phyloP scores from a whole-genome alignment of 345 rosid species.

The Eutrema heterophyllum region DNA sequence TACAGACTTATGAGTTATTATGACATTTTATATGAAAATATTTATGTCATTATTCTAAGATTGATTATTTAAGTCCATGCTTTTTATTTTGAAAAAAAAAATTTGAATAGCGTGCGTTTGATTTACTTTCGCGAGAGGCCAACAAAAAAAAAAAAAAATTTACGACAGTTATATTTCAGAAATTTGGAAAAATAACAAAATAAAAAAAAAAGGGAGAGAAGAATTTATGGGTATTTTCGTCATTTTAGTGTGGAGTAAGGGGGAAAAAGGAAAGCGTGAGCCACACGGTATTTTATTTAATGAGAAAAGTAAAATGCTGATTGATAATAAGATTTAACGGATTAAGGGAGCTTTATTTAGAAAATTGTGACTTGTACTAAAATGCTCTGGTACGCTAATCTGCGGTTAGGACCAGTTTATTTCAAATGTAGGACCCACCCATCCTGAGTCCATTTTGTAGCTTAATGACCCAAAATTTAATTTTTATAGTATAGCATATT shows the following conservation, averaged over 20 bases:
- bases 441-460: background rate
- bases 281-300: conserved; percentile 15
- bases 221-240: conserved; percentile 9
- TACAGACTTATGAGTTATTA: background rate
- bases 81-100: background rate
- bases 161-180: background rate
- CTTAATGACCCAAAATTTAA: background rate
- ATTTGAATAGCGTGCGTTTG: background rate
- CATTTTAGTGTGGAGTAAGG: conserved; percentile 7
- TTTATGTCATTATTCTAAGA: background rate
- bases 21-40: background rate
- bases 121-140: background rate
- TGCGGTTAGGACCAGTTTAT: background rate
- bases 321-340: background rate
- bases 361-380: background rate
- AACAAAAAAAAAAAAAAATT: background rate
- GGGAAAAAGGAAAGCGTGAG: conserved; percentile 27
- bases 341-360: background rate
- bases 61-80: background rate
- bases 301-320: background rate
- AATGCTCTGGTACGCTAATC: conserved; percentile 22
- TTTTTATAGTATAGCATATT: no score
- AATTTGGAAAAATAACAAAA: background rate
- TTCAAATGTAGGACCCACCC: background rate
- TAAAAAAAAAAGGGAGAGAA: background rate